A percentile compares a stretch with the other conserved stretches of the same genome.
Evolutionary conservation across 2,329 filamentous ascomycete species (phyloP).

Genomic region (Trichoderma harzianum): DNA sequence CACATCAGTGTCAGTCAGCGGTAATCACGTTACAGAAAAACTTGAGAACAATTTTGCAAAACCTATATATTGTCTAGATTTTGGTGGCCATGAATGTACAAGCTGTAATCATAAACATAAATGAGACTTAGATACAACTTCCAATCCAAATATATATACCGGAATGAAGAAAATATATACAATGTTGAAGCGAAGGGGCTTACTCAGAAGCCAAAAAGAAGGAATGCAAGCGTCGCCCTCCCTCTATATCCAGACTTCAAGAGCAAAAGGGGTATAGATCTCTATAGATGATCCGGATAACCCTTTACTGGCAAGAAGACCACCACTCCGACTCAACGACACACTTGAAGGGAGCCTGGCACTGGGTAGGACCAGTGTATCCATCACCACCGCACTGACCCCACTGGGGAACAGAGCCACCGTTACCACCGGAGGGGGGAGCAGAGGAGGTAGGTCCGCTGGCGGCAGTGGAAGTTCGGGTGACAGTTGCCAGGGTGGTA

Average conservation of each 20-base stretch:
- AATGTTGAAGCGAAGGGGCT: background rate
- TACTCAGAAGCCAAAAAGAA: background rate
- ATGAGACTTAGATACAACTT: background rate
- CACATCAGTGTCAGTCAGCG: background rate
- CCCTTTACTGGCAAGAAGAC: slow-evolving; percentile 22
- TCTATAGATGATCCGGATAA: no score
- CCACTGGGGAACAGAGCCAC: slow-evolving; percentile 22
- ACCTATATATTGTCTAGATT: background rate
- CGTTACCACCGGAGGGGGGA: background rate
- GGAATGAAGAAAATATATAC: background rate
- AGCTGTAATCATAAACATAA: background rate
- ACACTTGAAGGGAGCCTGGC: slow-evolving; percentile 24
- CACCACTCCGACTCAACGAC: slow-evolving; percentile 22
- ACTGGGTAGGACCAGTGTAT: slow-evolving; percentile 24
- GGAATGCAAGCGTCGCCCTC: background rate
- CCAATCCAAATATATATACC: slow-evolving; percentile 2
- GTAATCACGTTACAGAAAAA: background rate
- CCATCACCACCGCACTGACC: slow-evolving; percentile 26
- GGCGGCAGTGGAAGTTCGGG: background rate
- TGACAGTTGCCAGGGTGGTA: background rate
- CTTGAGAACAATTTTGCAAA: background rate
- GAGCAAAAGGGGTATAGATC: background rate
- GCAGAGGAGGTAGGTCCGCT: background rate
- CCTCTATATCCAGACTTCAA: background rate
- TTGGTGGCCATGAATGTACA: background rate